These are phyloP conservation scores for Funneliformis caledonium DNA, from an alignment of 371 early-diverging fungal species.

Conservation along the genomic window DNA sequence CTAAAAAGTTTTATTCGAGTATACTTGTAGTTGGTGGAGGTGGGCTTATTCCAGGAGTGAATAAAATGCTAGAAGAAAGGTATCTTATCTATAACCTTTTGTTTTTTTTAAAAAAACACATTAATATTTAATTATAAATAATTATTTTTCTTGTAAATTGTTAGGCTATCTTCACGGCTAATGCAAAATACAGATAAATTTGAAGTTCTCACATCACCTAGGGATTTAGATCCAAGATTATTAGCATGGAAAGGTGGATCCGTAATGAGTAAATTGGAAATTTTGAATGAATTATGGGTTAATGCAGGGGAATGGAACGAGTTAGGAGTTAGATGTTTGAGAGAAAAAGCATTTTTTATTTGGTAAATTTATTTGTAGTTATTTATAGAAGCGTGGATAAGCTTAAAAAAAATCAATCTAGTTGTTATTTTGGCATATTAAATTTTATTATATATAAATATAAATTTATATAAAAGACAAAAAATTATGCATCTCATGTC, in stretches of 20 bases:
- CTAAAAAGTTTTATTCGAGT: conserved; percentile 71
- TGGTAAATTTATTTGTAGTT: conserved; percentile 49
- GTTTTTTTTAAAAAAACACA: neutral
- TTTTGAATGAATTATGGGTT: conserved; percentile 83
- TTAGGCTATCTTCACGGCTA: conserved; percentile 26
- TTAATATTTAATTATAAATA: neutral
- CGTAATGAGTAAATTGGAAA: conserved; percentile 79
- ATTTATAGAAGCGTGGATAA: too few species aligned
- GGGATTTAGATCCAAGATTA: conserved; percentile 86
- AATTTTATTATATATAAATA: too few species aligned
- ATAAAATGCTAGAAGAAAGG: conserved; percentile 72
- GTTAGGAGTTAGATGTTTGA: conserved; percentile 66
- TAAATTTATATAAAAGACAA: too few species aligned
- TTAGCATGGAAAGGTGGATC: conserved; percentile 91
- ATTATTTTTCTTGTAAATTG: neutral
- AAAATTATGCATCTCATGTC: too few species aligned
- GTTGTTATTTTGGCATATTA: too few species aligned
- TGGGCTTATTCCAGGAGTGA: conserved; percentile 75
- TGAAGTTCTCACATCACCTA: conserved; percentile 78
- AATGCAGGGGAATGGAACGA: conserved; percentile 75
- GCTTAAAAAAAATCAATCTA: too few species aligned
- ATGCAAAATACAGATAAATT: conserved; percentile 65
- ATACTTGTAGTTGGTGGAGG: conserved; percentile 89
- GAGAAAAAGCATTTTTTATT: conserved; percentile 71
- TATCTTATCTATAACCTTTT: conserved; percentile 43